Conservation (phyloP, 148 eudicot species). For the Nepenthes gracilis region DNA sequence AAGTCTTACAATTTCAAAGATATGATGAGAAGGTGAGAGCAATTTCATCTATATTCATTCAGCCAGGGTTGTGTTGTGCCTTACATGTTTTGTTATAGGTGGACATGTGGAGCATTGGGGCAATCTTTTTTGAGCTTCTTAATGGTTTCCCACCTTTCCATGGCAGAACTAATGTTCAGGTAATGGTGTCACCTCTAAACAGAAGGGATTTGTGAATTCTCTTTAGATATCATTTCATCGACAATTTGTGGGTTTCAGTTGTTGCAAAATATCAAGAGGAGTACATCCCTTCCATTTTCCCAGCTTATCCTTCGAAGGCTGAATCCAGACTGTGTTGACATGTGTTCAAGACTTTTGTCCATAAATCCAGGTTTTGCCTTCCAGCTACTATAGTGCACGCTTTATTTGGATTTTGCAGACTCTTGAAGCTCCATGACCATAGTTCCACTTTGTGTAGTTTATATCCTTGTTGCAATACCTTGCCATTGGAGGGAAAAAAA, state of each 20-base stretch:
- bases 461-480: too few relatives aligned
- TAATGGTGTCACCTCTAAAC: conserved; percentile 5
- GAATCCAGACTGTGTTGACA: conserved; percentile 31
- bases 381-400: background rate
- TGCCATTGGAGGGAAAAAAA: too few relatives aligned
- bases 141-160: conserved; percentile 36
- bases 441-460: too few relatives aligned
- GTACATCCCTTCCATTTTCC: conserved; percentile 28
- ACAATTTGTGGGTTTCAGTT: conserved; percentile 18
- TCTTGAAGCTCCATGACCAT: too few relatives aligned
- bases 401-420: too few relatives aligned
- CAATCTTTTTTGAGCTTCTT: conserved; percentile 43
- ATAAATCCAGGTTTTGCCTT: conserved; percentile 27
- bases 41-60: background rate
- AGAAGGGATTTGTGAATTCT: too few relatives aligned
- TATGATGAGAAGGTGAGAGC: conserved; percentile 30
- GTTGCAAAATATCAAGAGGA: conserved; percentile 30
- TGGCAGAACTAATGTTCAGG: conserved; percentile 46
- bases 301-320: conserved; percentile 19
- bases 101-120: conserved; percentile 47
- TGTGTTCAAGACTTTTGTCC: conserved; percentile 34
- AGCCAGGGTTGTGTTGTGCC: background rate
- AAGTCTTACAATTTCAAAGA: conserved; percentile 31
- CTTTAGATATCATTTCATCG: background rate
- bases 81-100: conserved; percentile 16